Conservation (phyloP, 768 basidiomycete species). For the Boletus patriciae region DNA sequence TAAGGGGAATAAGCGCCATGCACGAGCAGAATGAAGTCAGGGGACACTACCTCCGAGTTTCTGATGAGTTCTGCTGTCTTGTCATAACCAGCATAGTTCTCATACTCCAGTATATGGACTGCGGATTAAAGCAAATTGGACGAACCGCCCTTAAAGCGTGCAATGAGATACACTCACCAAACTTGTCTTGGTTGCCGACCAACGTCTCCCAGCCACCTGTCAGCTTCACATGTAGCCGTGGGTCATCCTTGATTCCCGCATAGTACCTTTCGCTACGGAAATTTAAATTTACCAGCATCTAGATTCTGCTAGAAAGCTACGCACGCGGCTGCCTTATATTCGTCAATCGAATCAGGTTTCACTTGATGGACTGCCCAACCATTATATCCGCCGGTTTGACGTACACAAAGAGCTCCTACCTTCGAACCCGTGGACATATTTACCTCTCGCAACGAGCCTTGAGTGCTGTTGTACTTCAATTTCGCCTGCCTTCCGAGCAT, state of each 20-base stretch:
- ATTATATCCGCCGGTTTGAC: slow-evolving; percentile 1
- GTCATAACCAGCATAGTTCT: slow-evolving; percentile 90
- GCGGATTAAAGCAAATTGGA: neutral
- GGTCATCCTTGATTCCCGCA: slow-evolving; percentile 70
- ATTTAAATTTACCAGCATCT: neutral
- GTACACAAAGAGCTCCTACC: slow-evolving; percentile 40
- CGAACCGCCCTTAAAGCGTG: neutral
- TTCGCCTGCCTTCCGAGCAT: slow-evolving; percentile 83
- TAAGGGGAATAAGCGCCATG: slow-evolving; percentile 26
- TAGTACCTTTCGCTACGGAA: slow-evolving; percentile 76
- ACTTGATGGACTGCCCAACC: slow-evolving; percentile 71
- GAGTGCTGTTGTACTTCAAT: slow-evolving; percentile 80
- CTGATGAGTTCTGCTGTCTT: slow-evolving; percentile 63
- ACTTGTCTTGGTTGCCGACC: slow-evolving; percentile 88
- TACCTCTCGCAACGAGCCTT: slow-evolving; percentile 84
- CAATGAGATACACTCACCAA: slow-evolving; percentile 50
- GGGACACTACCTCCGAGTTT: slow-evolving; percentile 57
- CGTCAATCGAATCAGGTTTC: slow-evolving; percentile 73
- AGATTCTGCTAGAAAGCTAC: slow-evolving; percentile 27
- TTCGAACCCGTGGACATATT: slow-evolving; percentile 91
- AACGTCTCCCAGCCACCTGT: slow-evolving; percentile 93
- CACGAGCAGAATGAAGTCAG: neutral
- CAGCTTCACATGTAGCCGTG: slow-evolving; percentile 76
- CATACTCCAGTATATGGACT: slow-evolving; percentile 87
- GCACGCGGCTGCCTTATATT: slow-evolving; percentile 89